phyloP scores from a whole-genome alignment of 768 basidiomycete species.

The Suillus subluteus region DNA sequence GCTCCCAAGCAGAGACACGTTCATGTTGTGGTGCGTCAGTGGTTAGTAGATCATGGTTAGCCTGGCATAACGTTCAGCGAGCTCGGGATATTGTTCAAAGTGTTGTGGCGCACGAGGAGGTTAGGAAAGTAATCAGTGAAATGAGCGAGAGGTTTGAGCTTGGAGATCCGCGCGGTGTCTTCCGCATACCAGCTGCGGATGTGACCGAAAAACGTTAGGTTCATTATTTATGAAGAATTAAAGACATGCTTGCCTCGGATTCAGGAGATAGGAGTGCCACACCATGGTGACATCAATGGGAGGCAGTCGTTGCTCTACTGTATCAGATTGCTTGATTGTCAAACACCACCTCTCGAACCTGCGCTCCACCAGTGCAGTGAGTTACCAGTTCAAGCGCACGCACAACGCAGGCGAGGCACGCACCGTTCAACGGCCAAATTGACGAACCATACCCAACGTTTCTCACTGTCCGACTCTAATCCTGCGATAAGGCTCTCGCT shows the following conservation, averaged over 20 bases:
- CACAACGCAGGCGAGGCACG: not conserved
- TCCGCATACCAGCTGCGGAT: slow-evolving; percentile 30
- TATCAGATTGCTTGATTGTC: slow-evolving; percentile 9
- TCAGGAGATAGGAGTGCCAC: slow-evolving; percentile 44
- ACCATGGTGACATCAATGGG: slow-evolving; percentile 46
- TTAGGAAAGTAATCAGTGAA: slow-evolving; percentile 16
- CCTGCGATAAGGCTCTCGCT: slow-evolving; percentile 18
- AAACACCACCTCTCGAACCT: slow-evolving; percentile 42
- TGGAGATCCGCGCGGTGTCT: slow-evolving; percentile 14
- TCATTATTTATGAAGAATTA: not conserved
- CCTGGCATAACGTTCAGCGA: not conserved
- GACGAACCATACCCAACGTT: slow-evolving; percentile 43
- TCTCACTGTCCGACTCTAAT: slow-evolving; percentile 29
- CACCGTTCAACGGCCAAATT: slow-evolving; percentile 40
- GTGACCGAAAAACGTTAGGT: not conserved
- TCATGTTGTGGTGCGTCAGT: slow-evolving; percentile 5
- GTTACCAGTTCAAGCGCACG: not conserved
- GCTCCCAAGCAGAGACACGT: slow-evolving; percentile 9
- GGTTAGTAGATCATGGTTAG: slow-evolving; percentile 2
- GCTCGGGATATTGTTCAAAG: not conserved
- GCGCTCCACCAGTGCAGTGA: not conserved
- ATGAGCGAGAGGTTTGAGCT: slow-evolving; percentile 1
- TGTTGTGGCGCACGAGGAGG: slow-evolving; percentile 16
- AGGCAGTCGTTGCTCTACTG: slow-evolving; percentile 24
- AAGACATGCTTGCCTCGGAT: slow-evolving; percentile 34